Evolutionary conservation across 2,329 filamentous ascomycete species (phyloP).

Genomic region (Sporothrix brasiliensis): DNA sequence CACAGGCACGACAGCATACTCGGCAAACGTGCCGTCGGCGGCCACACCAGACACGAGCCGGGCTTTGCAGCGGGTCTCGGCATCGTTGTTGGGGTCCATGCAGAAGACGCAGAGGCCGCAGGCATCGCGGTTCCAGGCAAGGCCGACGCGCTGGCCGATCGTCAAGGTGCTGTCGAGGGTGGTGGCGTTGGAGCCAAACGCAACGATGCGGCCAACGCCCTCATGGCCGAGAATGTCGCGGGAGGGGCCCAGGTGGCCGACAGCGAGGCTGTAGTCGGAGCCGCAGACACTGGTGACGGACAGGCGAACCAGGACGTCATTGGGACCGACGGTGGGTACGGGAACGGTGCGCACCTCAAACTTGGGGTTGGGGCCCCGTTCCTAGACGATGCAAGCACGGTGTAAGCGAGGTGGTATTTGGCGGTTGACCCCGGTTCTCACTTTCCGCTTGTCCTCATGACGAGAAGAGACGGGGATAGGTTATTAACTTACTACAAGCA

Average conservation of each 20-base stretch:
- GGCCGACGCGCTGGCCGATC: constrained; percentile 45
- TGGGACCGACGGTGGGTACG: constrained; percentile 40
- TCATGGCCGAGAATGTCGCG: constrained; percentile 49
- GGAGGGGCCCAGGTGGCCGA: constrained; percentile 45
- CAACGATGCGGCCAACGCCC: constrained; percentile 48
- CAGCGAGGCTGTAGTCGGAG: constrained; percentile 46
- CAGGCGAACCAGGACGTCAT: constrained; percentile 44
- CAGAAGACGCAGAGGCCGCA: constrained; percentile 44
- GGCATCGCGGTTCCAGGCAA: constrained; percentile 47
- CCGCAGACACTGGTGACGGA: constrained; percentile 46
- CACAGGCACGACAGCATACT: constrained; percentile 45
- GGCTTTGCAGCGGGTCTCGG: constrained; percentile 45
- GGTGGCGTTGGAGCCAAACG: constrained; percentile 44
- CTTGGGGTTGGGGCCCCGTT: constrained; percentile 30
- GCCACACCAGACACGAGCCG: constrained; percentile 43
- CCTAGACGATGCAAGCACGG: constrained; percentile 18
- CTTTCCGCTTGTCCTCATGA: neutral
- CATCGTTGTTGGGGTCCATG: constrained; percentile 39
- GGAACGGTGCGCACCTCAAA: constrained; percentile 38
- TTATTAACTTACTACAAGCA: constrained; percentile 32
- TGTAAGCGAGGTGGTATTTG: constrained; percentile 14
- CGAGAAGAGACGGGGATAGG: too few relatives aligned
- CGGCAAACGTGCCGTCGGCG: constrained; percentile 47
- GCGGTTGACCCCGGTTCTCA: neutral
- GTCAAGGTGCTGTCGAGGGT: constrained; percentile 37